Percentiles rank a stretch among this genome's conserved stretches.
Evolutionary conservation across 805 yeast genomes (phyloP).

Genomic region (Saturnispora ahearnii): DNA sequence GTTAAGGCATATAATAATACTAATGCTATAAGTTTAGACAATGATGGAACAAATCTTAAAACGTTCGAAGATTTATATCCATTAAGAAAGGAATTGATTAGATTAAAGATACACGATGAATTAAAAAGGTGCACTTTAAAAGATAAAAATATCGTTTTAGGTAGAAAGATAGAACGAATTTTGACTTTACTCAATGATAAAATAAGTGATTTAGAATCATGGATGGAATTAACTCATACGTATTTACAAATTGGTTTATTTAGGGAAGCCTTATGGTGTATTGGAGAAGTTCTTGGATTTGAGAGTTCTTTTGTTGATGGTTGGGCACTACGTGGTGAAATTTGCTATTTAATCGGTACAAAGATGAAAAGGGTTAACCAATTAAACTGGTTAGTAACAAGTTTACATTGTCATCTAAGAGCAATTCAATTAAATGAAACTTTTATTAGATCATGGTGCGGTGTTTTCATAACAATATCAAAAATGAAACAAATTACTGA

Average conservation of each 20-base stretch:
- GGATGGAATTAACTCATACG: constrained; percentile 69
- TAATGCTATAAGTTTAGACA: constrained; percentile 6
- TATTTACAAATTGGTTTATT: constrained; percentile 54
- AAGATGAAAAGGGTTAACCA: constrained; percentile 1
- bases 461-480: constrained; percentile 17
- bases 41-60: constrained; percentile 23
- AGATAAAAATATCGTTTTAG: not conserved
- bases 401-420: constrained; percentile 25
- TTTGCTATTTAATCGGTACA: constrained; percentile 20
- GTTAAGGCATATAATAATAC: constrained; percentile 8
- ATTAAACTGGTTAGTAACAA: constrained; percentile 8
- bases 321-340: constrained; percentile 56
- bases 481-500: constrained; percentile 1
- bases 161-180: constrained; percentile 14
- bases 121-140: not conserved
- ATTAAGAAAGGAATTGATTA: constrained; percentile 2
- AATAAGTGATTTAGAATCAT: constrained; percentile 69
- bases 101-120: not conserved
- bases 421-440: constrained; percentile 69
- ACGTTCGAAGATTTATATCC: constrained; percentile 42
- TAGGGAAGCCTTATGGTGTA: constrained; percentile 56
- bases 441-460: constrained; percentile 50
- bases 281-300: constrained; percentile 60
- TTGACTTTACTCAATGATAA: constrained; percentile 44
- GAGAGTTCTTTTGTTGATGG: constrained; percentile 64